A percentile compares a stretch with the other conserved stretches of the same genome.
These are phyloP conservation scores for Acidiella bohemica DNA, from an alignment of 495 filamentous ascomycete species.

Conservation along the genomic window DNA sequence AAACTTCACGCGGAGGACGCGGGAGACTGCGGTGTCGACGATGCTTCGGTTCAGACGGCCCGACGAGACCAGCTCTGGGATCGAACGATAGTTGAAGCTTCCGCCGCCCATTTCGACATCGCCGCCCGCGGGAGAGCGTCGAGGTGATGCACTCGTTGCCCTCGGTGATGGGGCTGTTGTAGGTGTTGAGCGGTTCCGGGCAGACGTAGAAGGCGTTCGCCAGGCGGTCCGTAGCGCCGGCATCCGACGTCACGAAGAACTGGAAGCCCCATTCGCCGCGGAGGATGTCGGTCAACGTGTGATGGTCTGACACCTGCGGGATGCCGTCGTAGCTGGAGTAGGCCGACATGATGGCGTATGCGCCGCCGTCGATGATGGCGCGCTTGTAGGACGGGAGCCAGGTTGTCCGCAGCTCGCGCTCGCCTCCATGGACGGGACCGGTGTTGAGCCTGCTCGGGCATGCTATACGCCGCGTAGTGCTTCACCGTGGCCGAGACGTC, in stretches of 20 bases:
- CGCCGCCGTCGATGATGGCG: conserved; percentile 53
- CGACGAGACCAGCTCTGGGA: conserved; percentile 46
- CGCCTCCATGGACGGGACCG: conserved; percentile 53
- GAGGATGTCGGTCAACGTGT: conserved; percentile 51
- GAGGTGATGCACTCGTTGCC: conserved; percentile 46
- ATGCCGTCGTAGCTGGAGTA: conserved; percentile 60
- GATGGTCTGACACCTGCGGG: conserved; percentile 46
- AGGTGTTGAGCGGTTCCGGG: conserved; percentile 19
- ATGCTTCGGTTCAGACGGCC: conserved; percentile 41
- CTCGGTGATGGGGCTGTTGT: conserved; percentile 32
- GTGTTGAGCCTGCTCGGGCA: conserved; percentile 58
- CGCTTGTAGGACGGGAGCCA: conserved; percentile 54
- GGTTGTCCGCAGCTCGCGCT: conserved; percentile 52
- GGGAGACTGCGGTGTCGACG: conserved; percentile 51
- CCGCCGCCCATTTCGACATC: conserved; percentile 58
- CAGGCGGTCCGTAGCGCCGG: conserved; percentile 52
- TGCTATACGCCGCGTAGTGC: conserved; percentile 52
- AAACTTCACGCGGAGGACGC: conserved; percentile 51
- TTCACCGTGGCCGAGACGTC: conserved; percentile 57
- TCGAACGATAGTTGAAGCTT: conserved; percentile 52
- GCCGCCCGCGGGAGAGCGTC: conserved; percentile 49
- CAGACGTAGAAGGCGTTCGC: conserved; percentile 52
- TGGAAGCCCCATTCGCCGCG: conserved; percentile 57
- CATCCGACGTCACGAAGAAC: conserved; percentile 43
- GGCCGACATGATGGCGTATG: conserved; percentile 52